Conservation (phyloP, 345 rosid genomes). For the Citrus hindsii region DNA sequence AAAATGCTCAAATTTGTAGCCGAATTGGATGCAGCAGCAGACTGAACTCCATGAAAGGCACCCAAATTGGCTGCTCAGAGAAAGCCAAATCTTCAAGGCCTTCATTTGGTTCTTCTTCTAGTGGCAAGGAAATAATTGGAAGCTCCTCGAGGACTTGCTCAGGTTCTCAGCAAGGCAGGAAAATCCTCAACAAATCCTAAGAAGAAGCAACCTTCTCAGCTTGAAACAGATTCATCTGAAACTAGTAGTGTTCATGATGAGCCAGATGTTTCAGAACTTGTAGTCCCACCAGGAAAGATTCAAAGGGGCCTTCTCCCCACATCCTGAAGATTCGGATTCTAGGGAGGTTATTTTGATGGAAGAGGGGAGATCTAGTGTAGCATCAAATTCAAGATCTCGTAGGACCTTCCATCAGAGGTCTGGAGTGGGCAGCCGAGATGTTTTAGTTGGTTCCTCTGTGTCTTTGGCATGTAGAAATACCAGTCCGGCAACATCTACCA, state of each 20-base stretch:
- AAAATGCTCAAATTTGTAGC: conserved; percentile 53
- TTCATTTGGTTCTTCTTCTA: conserved; percentile 39
- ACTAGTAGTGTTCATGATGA: conserved; percentile 56
- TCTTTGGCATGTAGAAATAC: conserved; percentile 40
- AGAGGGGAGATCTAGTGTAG: conserved; percentile 46
- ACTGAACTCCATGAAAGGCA: conserved; percentile 45
- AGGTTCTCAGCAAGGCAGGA: conserved; percentile 31
- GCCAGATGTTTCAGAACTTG: conserved; percentile 37
- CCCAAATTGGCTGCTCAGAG: conserved; percentile 41
- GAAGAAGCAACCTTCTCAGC: conserved; percentile 44
- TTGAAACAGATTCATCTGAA: conserved; percentile 67
- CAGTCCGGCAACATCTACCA: conserved; percentile 32
- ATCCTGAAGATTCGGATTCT: conserved; percentile 32
- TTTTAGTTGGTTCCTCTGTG: conserved; percentile 26
- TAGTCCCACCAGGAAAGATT: conserved; percentile 37
- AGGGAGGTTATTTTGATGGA: conserved; percentile 26
- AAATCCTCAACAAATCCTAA: conserved; percentile 37
- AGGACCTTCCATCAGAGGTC: conserved; percentile 43
- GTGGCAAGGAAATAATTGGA: conserved; percentile 64
- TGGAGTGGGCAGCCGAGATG: conserved; percentile 38
- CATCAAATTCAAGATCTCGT: conserved; percentile 44
- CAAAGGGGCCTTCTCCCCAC: conserved; percentile 30
- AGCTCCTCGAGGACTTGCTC: conserved; percentile 58
- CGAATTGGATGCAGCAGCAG: conserved; percentile 65
- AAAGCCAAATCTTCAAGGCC: conserved; percentile 56